Evolutionary conservation across 139 green algal species (phyloP), one percentile per base, ranked within the genome.

Genomic region (Chlorella sp.): DNA sequence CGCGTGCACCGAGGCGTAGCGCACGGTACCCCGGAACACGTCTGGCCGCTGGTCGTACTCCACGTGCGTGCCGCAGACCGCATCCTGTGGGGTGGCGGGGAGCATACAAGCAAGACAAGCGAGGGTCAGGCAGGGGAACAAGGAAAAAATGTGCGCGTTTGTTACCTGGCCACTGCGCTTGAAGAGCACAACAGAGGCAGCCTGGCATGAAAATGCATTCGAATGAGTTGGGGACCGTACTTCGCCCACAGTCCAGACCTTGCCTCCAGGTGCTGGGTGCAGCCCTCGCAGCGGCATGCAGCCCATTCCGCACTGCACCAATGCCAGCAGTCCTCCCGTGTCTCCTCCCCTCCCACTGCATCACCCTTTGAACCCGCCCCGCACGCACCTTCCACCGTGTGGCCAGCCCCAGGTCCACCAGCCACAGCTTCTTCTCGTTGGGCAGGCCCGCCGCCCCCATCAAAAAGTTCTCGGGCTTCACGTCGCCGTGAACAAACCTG

Each of bases 401-500:
- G 53, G 88, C 97, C 24, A 99, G 94, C 22, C 98, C 98, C 64
- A 99, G 94, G 91, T 99, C 98, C 80, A 99, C 97, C 77, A 99
- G 94, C 92, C 97, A 99, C 36, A 99, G 95, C 89, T 97, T 96
- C 92, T 99, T 99, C 92, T 98, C 97, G 76, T 98, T 97, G 22
- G 94, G 91, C 2, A 93, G 96, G 86, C 93, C 94, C 28, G 94
- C 89, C 81, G 96, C 96, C 1, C 98, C 98, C 83, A 99, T 87
- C 61, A 99, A 89, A 93, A 99, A 99, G 94, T 99, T 99, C 90
- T 99, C 98, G 9, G 98, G 98, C 94, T 99, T 99, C 26, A 99
- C 97, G 93, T 99, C 98, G 12, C 98, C 98, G 89, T 99, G 98
- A 40, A 99, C 98, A 93, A 99, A 99, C 48, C 97, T 97, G 90